Percentiles rank a stretch among this genome's conserved stretches.
Conservation (phyloP, 805 yeast genomes). For the Ogataea dorogensis region DNA sequence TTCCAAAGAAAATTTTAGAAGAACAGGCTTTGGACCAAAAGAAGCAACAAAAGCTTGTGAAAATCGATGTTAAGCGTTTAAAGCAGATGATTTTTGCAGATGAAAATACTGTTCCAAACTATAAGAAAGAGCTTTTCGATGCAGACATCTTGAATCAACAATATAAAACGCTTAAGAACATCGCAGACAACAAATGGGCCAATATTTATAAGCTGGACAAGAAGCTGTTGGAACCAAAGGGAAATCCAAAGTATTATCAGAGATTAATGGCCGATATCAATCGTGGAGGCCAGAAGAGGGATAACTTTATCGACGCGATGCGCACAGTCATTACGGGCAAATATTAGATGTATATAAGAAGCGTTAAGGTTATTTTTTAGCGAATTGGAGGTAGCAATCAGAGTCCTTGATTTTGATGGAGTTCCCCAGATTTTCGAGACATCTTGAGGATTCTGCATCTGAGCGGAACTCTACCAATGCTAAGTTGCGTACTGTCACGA, state of each 20-base stretch:
- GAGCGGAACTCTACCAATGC: slow-evolving; percentile 79
- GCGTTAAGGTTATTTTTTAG: slow-evolving; percentile 22
- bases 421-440: slow-evolving; percentile 25
- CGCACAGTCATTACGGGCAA: slow-evolving; percentile 77
- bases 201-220: slow-evolving; percentile 63
- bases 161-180: slow-evolving; percentile 53
- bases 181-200: slow-evolving; percentile 59
- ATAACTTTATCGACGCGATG: slow-evolving; percentile 60
- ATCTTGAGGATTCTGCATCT: slow-evolving; percentile 45
- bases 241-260: slow-evolving; percentile 76
- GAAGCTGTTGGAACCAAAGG: slow-evolving; percentile 73
- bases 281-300: slow-evolving; percentile 62
- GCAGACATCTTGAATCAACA: slow-evolving; percentile 51
- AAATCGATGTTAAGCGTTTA: slow-evolving; percentile 35
- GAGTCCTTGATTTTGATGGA: slow-evolving; percentile 18
- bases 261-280: slow-evolving; percentile 67
- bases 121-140: slow-evolving; percentile 49
- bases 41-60: slow-evolving; percentile 37
- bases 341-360: slow-evolving; percentile 31
- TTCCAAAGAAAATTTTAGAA: slow-evolving; percentile 37
- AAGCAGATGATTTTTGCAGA: slow-evolving; percentile 38
- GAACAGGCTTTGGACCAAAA: slow-evolving; percentile 33
- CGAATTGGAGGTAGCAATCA: slow-evolving; percentile 31
- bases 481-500: slow-evolving; percentile 63
- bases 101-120: slow-evolving; percentile 37